Evolutionary conservation across 2,329 filamentous ascomycete genomes (phyloP).

Genomic region (Lecanicillium sp.): DNA sequence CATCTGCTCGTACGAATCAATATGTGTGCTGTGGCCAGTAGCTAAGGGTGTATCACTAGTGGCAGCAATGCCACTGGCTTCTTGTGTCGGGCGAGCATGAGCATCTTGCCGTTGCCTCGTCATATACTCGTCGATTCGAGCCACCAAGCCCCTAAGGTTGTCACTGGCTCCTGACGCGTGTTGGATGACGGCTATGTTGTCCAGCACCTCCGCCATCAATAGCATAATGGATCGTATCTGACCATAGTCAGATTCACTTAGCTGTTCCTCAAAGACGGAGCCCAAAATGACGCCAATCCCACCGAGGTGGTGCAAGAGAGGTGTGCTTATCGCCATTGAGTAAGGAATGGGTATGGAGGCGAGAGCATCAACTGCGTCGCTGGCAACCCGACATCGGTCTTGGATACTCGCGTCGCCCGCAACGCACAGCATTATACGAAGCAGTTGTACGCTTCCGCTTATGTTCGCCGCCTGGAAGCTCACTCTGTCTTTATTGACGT

Average conservation of each 20-base stretch:
- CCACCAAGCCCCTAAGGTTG: conserved; percentile 15
- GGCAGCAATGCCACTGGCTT: neutral
- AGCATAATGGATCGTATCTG: conserved; percentile 20
- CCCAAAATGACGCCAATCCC: conserved; percentile 26
- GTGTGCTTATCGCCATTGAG: conserved; percentile 21
- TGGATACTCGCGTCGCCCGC: conserved; percentile 19
- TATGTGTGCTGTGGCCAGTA: no score
- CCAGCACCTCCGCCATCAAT: conserved; percentile 22
- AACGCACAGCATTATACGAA: conserved; percentile 23
- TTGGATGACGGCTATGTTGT: conserved; percentile 18
- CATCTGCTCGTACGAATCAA: no score
- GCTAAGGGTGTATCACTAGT: no score
- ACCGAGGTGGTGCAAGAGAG: conserved; percentile 23
- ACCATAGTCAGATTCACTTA: conserved; percentile 20
- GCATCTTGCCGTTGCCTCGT: conserved; percentile 9
- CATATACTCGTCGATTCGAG: conserved; percentile 18
- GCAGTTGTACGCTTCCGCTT: conserved; percentile 21
- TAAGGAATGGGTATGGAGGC: conserved; percentile 13
- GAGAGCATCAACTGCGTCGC: conserved; percentile 21
- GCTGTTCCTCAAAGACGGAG: conserved; percentile 22
- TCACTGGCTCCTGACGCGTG: conserved; percentile 14
- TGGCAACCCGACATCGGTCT: conserved; percentile 21
- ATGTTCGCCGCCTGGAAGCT: conserved; percentile 30
- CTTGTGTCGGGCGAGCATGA: neutral
- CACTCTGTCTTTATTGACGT: conserved; percentile 20